Evolutionary conservation across 192 early-diverging fungal species (phyloP).

Genomic region (Mortierella claussenii): DNA sequence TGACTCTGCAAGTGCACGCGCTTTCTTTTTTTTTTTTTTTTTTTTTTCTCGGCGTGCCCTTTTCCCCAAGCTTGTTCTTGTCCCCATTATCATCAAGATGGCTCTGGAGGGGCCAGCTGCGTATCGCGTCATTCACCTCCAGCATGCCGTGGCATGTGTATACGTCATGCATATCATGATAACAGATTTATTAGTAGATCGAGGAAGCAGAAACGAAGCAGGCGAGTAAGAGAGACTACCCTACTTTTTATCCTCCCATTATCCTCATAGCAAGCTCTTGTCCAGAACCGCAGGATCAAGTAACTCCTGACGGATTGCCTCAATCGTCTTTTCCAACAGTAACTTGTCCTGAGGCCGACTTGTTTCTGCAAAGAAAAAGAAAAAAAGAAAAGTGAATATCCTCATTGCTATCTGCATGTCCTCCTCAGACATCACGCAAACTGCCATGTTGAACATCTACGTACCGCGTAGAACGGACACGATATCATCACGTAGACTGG

Average conservation of each 20-base stretch:
- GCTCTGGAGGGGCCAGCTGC: too few species aligned
- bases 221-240: background rate
- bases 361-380: background rate
- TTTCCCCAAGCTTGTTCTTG: too few species aligned
- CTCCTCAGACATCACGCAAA: too few species aligned
- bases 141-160: background rate
- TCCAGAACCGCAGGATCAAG: conserved; percentile 2
- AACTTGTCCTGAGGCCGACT: conserved; percentile 9
- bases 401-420: too few species aligned
- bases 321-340: conserved; percentile 1
- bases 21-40: too few species aligned
- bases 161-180: background rate
- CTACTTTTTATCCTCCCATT: background rate
- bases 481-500: conserved; percentile 15
- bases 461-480: conserved; percentile 24
- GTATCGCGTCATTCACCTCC: background rate
- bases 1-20: too few species aligned
- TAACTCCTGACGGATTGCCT: background rate
- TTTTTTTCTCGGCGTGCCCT: too few species aligned
- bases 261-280: conserved; percentile 6
- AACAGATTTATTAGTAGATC: background rate
- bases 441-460: background rate
- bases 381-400: background rate
- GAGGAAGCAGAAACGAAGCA: background rate
- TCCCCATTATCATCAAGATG: too few species aligned